These are phyloP conservation scores for Penicillium subrubescens DNA, from an alignment of 495 filamentous ascomycete species.

Conservation along the genomic window DNA sequence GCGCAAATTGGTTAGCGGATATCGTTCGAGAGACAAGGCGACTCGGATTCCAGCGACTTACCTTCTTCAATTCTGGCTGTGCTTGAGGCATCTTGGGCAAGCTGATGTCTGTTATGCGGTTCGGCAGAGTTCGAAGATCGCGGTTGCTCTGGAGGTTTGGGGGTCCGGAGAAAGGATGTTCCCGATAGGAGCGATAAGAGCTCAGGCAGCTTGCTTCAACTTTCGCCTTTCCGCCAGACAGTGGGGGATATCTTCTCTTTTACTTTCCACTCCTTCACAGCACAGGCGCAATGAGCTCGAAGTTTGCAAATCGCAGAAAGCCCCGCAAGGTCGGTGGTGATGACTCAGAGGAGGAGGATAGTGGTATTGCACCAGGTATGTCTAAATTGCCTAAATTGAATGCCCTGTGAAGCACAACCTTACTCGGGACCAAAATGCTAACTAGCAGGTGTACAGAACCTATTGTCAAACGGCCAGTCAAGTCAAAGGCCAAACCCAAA, in stretches of 20 bases:
- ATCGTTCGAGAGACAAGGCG: background rate
- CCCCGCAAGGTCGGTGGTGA: conserved; percentile 72
- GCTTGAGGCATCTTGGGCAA: conserved; percentile 88
- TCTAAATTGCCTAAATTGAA: background rate
- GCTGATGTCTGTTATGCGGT: conserved; percentile 19
- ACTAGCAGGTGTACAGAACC: conserved; percentile 32
- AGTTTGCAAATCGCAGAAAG: conserved; percentile 69
- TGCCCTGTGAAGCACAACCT: background rate
- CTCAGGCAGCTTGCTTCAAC: conserved; percentile 15
- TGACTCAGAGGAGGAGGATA: conserved; percentile 63
- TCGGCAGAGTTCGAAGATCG: conserved; percentile 17
- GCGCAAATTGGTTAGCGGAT: conserved; percentile 15
- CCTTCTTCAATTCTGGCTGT: conserved; percentile 98
- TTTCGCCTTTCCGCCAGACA: conserved; percentile 1
- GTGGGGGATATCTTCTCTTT: background rate
- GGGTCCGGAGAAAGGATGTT: conserved; percentile 37
- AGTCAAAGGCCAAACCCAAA: conserved; percentile 62
- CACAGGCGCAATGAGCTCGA: conserved; percentile 58
- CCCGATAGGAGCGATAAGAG: conserved; percentile 37
- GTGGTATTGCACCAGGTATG: conserved; percentile 33
- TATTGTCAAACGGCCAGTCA: conserved; percentile 43
- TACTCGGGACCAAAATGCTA: conserved; percentile 9
- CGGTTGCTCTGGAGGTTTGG: conserved; percentile 33
- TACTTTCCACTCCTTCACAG: background rate
- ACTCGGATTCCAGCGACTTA: conserved; percentile 35